Evolutionary conservation across 1,139 yeast species (phyloP), one percentile per base, ranked within the genome.

Genomic region (Magnusiomyces suaveolens): DNA sequence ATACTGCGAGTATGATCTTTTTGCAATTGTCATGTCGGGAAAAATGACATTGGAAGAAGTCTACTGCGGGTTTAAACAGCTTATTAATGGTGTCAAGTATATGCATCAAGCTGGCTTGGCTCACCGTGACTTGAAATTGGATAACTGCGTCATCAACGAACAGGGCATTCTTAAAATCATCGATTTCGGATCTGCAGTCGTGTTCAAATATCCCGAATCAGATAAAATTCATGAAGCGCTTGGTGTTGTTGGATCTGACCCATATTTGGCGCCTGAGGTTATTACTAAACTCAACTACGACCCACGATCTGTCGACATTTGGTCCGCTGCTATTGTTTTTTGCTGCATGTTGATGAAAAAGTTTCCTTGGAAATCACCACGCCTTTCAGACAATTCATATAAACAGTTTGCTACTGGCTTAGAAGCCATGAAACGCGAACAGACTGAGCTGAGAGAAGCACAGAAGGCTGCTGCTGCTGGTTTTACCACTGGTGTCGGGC

Each of bases 331-430:
- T 18, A 88, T 90, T 57, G 87, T 90, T 48, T 87, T 86, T 68
- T 88, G 96, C 64, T 90, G 97, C 73, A 89, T 90, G 96, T 84
- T 89, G 63, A 76, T 90, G 70, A 84, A 90, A 69, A 85, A 90
- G 69, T 90, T 90, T 71, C 97, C 97, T 12, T 89, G 97, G 97
- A 89, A 88, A 68, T 89, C 90, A 12, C 97, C 97, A n/a, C 85
- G 88, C 65, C 72, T 84, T 57, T 75, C 83, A 44, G 97, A 90
- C 69, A 82, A 84, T 62, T 85, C 95, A 59, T 90, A 88, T 71
- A 86, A 86, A 67, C 62, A 66, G 49, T 72, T 71, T 61, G 71
- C 77, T 0, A 75, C 75, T 53, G 70, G 73, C 57, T 73, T 71
- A 46, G 57, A 55, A 14, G 51, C 51, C 29, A 38, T 36, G 51